phyloP scores from a whole-genome alignment of 1,284 basidiomycete genomes.

The Agroathelia rolfsii region DNA sequence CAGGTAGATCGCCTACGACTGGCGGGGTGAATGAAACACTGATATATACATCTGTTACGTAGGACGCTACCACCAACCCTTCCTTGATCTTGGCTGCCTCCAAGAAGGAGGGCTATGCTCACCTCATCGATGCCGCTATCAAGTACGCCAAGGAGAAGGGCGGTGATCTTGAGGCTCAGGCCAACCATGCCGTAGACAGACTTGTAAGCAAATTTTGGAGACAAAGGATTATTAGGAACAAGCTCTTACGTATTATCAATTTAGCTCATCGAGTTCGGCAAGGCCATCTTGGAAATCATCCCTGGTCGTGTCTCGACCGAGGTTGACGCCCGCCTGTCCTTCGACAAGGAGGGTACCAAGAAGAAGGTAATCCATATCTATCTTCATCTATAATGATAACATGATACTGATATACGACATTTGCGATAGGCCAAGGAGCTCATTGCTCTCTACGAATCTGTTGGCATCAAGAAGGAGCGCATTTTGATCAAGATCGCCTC shows the following conservation, averaged over 20 bases:
- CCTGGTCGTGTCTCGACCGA: conserved; percentile 99
- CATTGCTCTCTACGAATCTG: conserved; percentile 87
- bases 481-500: conserved; percentile 99
- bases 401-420: too few species aligned
- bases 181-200: conserved; percentile 77
- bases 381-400: conserved; percentile 11
- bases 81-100: conserved; percentile 89
- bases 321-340: conserved; percentile 95
- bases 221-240: conserved; percentile 1
- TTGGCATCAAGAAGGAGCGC: conserved; percentile 89
- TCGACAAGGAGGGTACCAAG: conserved; percentile 90
- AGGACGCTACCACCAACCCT: conserved; percentile 94
- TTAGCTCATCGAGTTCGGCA: conserved; percentile 95
- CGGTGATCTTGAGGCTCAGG: conserved; percentile 60
- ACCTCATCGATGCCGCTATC: conserved; percentile 79
- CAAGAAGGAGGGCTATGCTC: conserved; percentile 81
- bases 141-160: conserved; percentile 78
- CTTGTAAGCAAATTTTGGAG: conserved; percentile 45
- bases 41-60: too few species aligned
- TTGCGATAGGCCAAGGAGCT: conserved; percentile 81
- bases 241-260: too few species aligned
- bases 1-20: conserved; percentile 36
- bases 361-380: conserved; percentile 52
- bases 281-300: conserved; percentile 91
- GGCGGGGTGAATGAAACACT: background rate